Base-by-base conservation (phyloP, 257 asterid genomes). In the Gynochthodes officinalis region DNA sequence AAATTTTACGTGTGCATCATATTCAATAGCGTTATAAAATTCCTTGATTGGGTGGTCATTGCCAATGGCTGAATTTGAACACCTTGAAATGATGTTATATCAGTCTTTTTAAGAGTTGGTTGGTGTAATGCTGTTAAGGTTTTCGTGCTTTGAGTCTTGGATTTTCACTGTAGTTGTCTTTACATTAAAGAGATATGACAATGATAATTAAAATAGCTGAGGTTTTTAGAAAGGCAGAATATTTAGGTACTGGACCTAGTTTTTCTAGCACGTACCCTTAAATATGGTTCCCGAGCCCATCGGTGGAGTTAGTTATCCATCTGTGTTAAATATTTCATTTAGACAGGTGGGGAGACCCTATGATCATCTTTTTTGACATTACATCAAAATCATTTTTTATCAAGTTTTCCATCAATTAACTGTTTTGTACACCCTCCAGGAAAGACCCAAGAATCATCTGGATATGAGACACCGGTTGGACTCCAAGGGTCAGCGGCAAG, bases 401-500 rank as follows among this genome's bases (percentile, higher is more conserved):
- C 33, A 73, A 58, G 27, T 53, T 23, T 16, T 73, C 25, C 46
- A 74, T 53, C 73, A 44, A 57, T 37, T 75, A 78, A 23, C 70
- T 23, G 63, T 37, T 64, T 40, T 77, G 59, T 67, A 42, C 69
- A 44, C 66, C 54, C 27, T 30, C 46, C 81, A 94, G 99, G 99
- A 94, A 84, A 89, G 86, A 80, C 97, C 99, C 52, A 88, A 96
- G 86, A 91, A 94, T 77, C 99, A 94, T 88, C 66, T 94, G 86
- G 99, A 94, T 75, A 84, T 94, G 97, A 85, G 99, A 77, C 89
- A 91, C 76, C 96, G 97, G 54, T 82, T 94, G 92, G 96, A 94
- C 78, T 89, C 97, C 70, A 89, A 88, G 84, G 99, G 99, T 80
- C 99, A 91, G 87, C 97, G 99, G 72, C 80, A 94, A 82, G 99